Base-by-base conservation (phyloP, 2,329 filamentous ascomycete genomes). In the Fusarium sp. region DNA sequence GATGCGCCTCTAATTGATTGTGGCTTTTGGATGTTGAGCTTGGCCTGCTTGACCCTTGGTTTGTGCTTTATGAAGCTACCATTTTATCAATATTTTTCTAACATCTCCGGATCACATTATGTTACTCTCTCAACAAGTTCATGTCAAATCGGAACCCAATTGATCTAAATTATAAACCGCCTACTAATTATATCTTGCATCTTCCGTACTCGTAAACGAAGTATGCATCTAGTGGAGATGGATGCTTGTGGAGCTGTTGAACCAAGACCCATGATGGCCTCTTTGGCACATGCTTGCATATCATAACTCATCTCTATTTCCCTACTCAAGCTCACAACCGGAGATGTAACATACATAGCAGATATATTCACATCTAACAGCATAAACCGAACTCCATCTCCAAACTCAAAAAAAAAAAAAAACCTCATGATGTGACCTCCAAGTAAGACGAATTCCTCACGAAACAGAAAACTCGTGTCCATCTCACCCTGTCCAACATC, bases 401-500 rank as follows among this genome's bases (percentile, higher is more conserved):
- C 17, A 11, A 30, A 19, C 33, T 49, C 27, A 14, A 14, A 33
- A n/a, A n/a, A n/a, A n/a, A n/a, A n/a, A n/a, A n/a, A n/a, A 37
- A 37, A 14, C 7, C 14, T 35, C 30, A 41, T 50, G 54, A 59
- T 53, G 50, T 48, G 61, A 53, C 47, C 13, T 11, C 20, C 22
- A 40, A 22, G 59, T 65, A 45, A 27, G 44, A 65, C 56, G 17
- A 60, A 59, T 49, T 33, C 30, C 32, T 37, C 44, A 48, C n/a
- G 22, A 45, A 58, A 27, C 43, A 39, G 23, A 45, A 55, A 55
- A 41, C 25, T 41, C 39, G 58, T 57, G 50, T 52, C 54, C 54
- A 65, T 66, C 62, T 41, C 44, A 62, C 20, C 45, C 49, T 47
- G 51, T 59, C 40, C 50, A 37, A 61, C 58, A 51, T 52, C 59